Evolutionary conservation across 228 moss, liverwort and hornwort genomes (phyloP), one percentile per base, ranked within the genome.

Genomic region (Sphagnum fallax): DNA sequence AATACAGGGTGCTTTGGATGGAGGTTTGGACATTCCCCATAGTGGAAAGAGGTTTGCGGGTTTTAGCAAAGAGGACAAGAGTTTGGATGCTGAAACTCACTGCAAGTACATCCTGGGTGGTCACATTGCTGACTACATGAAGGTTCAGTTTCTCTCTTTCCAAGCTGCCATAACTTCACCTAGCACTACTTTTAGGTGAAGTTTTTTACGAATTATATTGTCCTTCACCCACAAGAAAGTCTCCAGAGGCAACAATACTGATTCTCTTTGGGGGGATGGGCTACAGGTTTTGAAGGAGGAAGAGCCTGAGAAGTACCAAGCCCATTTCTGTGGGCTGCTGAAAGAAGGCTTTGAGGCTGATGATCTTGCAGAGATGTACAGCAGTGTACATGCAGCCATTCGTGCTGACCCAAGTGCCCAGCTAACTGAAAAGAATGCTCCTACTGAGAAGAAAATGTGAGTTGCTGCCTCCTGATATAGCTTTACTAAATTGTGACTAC

Each of bases 21-120:
- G 96, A 70, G 96, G 96, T 47, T 76, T 97, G 74, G 93, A 97
- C 62, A 84, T 97, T 6, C 96, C 93, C 8, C 96, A 97, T 65
- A 89, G 88, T 52, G 93, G 93, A 80, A 97, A 97, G 78, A 75
- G 96, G 16, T 97, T 97, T 58, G 86, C 93, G 5, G 96, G 96
- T 0, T 97, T 75, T 60, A 84, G 48, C 77, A 93, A 93, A 80
- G 96, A 97, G 50, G 93, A 97, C 47, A 97, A 97, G 76, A 63
- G 84, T 14, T 76, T 97, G 81, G 91, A 93, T 68, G 87, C 85
- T 0, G 90, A 93, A 13, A 87, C 70, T 15, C 92, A 93, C 55
- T 76, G 88, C 68, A 93, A 93, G 75, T 93, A 93, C 71, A 88
- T 87, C 66, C 72, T 71, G 4, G 73, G 67, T 72, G 81, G 79